phyloP scores from a whole-genome alignment of 1,284 basidiomycete genomes.

The Cystodermella granulosa region DNA sequence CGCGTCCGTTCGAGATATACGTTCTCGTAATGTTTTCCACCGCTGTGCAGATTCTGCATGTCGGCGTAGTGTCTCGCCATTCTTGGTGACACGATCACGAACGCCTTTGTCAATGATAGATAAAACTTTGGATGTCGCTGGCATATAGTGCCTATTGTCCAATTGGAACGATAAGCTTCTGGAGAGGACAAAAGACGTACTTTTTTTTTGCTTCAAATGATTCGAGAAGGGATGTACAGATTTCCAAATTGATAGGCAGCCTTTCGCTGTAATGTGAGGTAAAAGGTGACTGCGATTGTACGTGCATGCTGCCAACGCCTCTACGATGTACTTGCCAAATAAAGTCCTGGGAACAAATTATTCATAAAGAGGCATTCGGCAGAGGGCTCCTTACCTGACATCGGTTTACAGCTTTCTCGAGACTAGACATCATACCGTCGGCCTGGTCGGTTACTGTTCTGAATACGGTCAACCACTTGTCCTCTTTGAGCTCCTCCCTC shows the following conservation, averaged over 20 bases:
- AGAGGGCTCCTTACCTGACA: conserved; percentile 58
- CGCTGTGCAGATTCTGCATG: conserved; percentile 80
- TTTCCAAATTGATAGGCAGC: conserved; percentile 51
- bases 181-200: conserved; percentile 39
- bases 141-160: conserved; percentile 77
- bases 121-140: conserved; percentile 88
- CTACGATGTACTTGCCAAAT: conserved; percentile 70
- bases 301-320: conserved; percentile 48
- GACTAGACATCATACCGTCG: conserved; percentile 91
- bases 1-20: conserved; percentile 70
- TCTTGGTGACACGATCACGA: conserved; percentile 84
- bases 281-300: conserved; percentile 37
- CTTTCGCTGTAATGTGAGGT: conserved; percentile 51
- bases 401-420: conserved; percentile 84
- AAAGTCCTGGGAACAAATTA: conserved; percentile 56
- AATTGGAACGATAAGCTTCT: conserved; percentile 12
- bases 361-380: neutral
- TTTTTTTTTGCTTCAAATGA: conserved; percentile 83
- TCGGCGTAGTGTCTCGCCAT: conserved; percentile 85
- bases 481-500: conserved; percentile 88
- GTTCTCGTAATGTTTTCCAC: conserved; percentile 74
- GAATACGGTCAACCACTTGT: conserved; percentile 94
- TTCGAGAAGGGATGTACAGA: conserved; percentile 59
- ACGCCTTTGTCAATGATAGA: conserved; percentile 90
- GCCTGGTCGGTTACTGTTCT: conserved; percentile 87